These are phyloP conservation scores for Purshia tridentata DNA, from an alignment of 306 rosid genomes.

Conservation along the genomic window DNA sequence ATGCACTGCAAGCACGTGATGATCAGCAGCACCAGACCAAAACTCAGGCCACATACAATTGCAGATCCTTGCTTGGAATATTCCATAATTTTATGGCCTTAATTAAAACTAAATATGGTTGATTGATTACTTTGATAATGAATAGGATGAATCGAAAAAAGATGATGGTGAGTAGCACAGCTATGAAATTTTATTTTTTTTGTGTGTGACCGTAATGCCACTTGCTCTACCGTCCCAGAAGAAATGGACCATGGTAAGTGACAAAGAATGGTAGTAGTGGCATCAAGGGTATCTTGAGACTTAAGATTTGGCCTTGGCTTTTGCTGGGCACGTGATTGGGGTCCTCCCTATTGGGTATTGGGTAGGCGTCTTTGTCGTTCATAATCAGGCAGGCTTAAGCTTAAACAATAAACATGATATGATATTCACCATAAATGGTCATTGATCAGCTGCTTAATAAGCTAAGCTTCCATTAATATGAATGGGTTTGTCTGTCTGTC, in stretches of 20 bases:
- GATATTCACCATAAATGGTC: neutral
- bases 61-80: conserved; percentile 9
- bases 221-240: no score
- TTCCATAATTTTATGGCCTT: neutral
- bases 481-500: neutral
- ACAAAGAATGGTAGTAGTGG: no score
- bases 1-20: conserved; percentile 39
- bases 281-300: no score
- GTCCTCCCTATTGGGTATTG: conserved; percentile 21
- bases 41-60: neutral
- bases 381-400: neutral
- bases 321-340: conserved; percentile 49
- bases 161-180: neutral
- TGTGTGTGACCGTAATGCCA: no score
- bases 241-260: neutral
- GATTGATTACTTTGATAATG: no score
- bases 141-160: no score
- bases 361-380: conserved; percentile 15
- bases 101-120: no score
- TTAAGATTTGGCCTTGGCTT: neutral
- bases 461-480: no score
- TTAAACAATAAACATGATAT: neutral
- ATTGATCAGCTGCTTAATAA: neutral
- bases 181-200: neutral
- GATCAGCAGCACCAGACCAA: neutral